phyloP scores from a whole-genome alignment of 352 stramenopile species.

The Phytophthora hybrid region DNA sequence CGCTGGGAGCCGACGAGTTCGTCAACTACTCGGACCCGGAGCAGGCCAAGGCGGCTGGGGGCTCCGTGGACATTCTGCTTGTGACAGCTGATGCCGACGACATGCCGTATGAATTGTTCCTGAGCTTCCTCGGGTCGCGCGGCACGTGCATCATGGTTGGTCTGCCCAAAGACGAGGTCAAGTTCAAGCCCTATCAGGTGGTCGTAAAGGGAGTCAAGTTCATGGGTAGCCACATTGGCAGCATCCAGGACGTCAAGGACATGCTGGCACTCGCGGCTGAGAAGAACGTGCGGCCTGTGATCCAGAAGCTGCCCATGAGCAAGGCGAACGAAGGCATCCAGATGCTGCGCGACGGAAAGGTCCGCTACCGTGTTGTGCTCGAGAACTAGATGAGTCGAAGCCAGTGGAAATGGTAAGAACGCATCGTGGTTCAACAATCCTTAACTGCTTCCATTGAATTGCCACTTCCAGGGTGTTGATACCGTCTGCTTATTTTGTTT shows the following conservation, averaged over 20 bases:
- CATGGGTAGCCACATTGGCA: slow-evolving; percentile 60
- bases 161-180: slow-evolving; percentile 66
- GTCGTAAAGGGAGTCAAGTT: slow-evolving; percentile 53
- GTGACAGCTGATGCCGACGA: slow-evolving; percentile 73
- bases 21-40: slow-evolving; percentile 62
- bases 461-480: not conserved
- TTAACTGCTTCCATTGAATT: not conserved
- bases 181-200: slow-evolving; percentile 59
- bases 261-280: slow-evolving; percentile 84
- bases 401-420: not conserved
- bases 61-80: slow-evolving; percentile 74
- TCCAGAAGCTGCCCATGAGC: slow-evolving; percentile 60
- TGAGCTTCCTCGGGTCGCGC: slow-evolving; percentile 59
- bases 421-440: not conserved
- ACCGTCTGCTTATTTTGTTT: slow-evolving; percentile 8
- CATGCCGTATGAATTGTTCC: slow-evolving; percentile 59
- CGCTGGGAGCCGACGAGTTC: slow-evolving; percentile 73
- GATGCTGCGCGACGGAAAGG: slow-evolving; percentile 52
- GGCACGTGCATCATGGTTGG: slow-evolving; percentile 80
- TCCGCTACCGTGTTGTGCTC: slow-evolving; percentile 64
- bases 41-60: slow-evolving; percentile 25
- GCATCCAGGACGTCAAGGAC: slow-evolving; percentile 73
- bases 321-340: slow-evolving; percentile 54
- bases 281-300: slow-evolving; percentile 69
- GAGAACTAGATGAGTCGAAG: slow-evolving; percentile 39